Evolutionary conservation across 2,329 filamentous ascomycete genomes (phyloP).

Genomic region (Botrytis tulipae): DNA sequence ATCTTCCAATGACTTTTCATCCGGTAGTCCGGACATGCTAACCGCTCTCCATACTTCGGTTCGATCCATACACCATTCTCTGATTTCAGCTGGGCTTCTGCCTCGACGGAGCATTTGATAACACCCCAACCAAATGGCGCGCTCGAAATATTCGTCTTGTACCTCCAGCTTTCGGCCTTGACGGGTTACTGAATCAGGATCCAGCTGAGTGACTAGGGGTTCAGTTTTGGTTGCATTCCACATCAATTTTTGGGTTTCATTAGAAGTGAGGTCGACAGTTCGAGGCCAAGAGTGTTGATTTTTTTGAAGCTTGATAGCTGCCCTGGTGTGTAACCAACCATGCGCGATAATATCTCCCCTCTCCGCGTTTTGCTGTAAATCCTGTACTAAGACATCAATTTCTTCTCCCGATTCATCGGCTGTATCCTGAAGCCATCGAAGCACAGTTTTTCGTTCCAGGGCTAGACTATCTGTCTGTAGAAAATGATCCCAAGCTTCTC

Average conservation of each 20-base stretch:
- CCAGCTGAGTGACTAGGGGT: slow-evolving; percentile 78
- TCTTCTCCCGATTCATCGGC: slow-evolving; percentile 66
- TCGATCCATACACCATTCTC: slow-evolving; percentile 81
- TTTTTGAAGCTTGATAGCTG: slow-evolving; percentile 87
- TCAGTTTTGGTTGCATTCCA: slow-evolving; percentile 58
- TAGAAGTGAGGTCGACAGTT: slow-evolving; percentile 61
- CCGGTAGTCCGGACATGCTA: slow-evolving; percentile 71
- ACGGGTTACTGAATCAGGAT: slow-evolving; percentile 84
- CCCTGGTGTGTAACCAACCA: slow-evolving; percentile 90
- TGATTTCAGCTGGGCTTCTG: slow-evolving; percentile 68
- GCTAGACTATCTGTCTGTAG: slow-evolving; percentile 69
- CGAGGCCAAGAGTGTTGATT: slow-evolving; percentile 67
- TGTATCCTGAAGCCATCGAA: slow-evolving; percentile 83
- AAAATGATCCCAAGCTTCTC: slow-evolving; percentile 70
- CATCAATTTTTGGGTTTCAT: slow-evolving; percentile 55
- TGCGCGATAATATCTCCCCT: slow-evolving; percentile 79
- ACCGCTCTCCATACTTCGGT: slow-evolving; percentile 89
- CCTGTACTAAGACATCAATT: slow-evolving; percentile 72
- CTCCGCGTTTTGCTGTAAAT: slow-evolving; percentile 73
- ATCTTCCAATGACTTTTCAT: slow-evolving; percentile 48
- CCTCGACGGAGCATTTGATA: slow-evolving; percentile 90
- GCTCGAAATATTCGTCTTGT: slow-evolving; percentile 85
- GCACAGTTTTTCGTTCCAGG: slow-evolving; percentile 72
- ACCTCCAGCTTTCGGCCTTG: slow-evolving; percentile 75
- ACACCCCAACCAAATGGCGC: slow-evolving; percentile 88